Conservation (phyloP, 306 rosid genomes). For the Casuarina equisetifolia region DNA sequence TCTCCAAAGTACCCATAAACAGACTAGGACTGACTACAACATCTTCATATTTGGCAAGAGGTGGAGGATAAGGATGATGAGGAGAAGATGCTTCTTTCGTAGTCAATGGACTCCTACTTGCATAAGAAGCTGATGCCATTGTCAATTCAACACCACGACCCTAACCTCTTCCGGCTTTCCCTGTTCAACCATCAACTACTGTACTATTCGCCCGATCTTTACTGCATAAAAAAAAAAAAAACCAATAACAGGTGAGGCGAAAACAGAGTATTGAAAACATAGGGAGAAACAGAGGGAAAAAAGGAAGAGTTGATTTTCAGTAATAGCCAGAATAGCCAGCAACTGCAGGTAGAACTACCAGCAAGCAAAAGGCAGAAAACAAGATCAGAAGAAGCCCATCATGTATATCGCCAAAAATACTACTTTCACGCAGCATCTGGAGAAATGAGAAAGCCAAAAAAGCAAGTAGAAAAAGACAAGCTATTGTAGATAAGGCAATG, state of each 20-base stretch:
- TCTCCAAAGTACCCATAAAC: constrained; percentile 66
- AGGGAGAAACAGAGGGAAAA: not conserved
- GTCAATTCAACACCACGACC: constrained; percentile 17
- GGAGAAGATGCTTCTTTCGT: constrained; percentile 41
- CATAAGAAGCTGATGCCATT: constrained; percentile 75
- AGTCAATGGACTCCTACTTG: constrained; percentile 38
- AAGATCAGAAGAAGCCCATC: constrained; percentile 5
- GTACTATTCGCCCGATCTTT: constrained; percentile 24
- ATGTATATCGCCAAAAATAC: constrained; percentile 18
- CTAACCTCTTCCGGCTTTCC: constrained; percentile 25
- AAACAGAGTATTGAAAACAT: too few relatives aligned
- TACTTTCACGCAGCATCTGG: constrained; percentile 38
- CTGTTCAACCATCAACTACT: constrained; percentile 34
- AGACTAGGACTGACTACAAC: constrained; percentile 49
- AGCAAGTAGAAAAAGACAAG: constrained; percentile 39
- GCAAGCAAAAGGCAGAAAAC: constrained; percentile 8
- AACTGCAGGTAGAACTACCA: constrained; percentile 13
- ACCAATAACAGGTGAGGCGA: not conserved
- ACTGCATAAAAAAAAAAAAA: constrained; percentile 19
- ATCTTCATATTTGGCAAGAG: constrained; percentile 60
- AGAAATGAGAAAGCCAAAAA: constrained; percentile 29
- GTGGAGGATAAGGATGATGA: constrained; percentile 52
- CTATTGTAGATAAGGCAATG: constrained; percentile 26
- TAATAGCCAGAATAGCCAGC: not conserved
- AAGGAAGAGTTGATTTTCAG: constrained; percentile 9